Evolutionary conservation across 192 early-diverging fungal genomes (phyloP), one percentile per base, ranked within the genome.

Genomic region (Coemansia sp.): DNA sequence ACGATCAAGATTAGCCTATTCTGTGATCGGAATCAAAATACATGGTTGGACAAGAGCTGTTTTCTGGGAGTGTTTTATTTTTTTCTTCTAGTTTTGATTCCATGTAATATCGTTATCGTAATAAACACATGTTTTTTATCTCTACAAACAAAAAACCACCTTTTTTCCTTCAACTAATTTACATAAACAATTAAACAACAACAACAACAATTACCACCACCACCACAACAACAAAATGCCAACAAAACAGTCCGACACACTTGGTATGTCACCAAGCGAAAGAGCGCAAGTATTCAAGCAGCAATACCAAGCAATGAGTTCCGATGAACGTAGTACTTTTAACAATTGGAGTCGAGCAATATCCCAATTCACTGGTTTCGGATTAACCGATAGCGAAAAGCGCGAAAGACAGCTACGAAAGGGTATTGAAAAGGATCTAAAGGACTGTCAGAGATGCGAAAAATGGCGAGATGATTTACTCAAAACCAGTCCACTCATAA

Each of bases 391-490:
- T 4, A 51, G 59, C 27, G 81, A 87, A 46, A 57, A 62, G 45
- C 59, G 42, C 24, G 36, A 64, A 15, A 57, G 61, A 30, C 26
- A 56, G 51, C 25, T n/a, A n/a, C 41, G 46, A 26, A 55, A 70
- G 26, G 76, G 69, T 22, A 62, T 49, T 20, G 78, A 85, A 28
- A 36, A 76, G 13, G 76, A 79, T 24, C 55, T 82, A 38, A 55
- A 55, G 19, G 79, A 83, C 57, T 83, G 75, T 60, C 67, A 66
- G 39, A 63, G 52, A 25, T 96, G 93, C 55, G 92, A 93, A 53
- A 67, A 78, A 25, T 84, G 83, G 85, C 87, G 86, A 60, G 81
- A 86, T 30, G 82, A 86, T 41, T 64, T 95, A 41, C 64, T 94
- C 18, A 81, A 83, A 47, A 65, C 61, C 39, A 76, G 72, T 53